These are phyloP conservation scores for Metschnikowia picachoensis DNA, from an alignment of 805 yeast genomes.

Conservation along the genomic window DNA sequence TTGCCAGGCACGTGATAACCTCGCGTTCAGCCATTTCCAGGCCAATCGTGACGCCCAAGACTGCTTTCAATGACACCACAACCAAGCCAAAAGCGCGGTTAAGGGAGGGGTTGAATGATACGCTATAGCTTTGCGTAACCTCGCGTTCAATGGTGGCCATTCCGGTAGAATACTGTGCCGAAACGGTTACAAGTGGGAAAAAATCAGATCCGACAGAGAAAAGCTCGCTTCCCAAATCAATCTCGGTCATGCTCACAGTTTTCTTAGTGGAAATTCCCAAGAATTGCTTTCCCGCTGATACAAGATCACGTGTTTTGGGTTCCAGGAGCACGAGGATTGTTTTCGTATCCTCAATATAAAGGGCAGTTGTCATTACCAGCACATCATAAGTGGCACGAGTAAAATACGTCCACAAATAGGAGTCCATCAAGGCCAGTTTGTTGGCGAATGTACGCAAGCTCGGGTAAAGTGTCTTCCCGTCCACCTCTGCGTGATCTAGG, in stretches of 20 bases:
- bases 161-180: slow-evolving; percentile 12
- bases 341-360: slow-evolving; percentile 11
- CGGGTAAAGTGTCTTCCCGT: slow-evolving; percentile 7
- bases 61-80: slow-evolving; percentile 3
- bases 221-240: slow-evolving; percentile 12
- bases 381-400: neutral
- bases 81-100: slow-evolving; percentile 6
- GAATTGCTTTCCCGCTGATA: slow-evolving; percentile 5
- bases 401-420: slow-evolving; percentile 13
- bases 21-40: slow-evolving; percentile 9
- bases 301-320: slow-evolving; percentile 1
- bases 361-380: slow-evolving; percentile 2
- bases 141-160: slow-evolving; percentile 10
- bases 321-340: slow-evolving; percentile 9
- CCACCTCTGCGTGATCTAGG: neutral
- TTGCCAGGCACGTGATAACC: slow-evolving; percentile 14
- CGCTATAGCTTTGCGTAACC: slow-evolving; percentile 1
- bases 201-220: slow-evolving; percentile 8
- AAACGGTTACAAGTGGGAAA: slow-evolving; percentile 13
- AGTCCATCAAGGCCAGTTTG: slow-evolving; percentile 6
- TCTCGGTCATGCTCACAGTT: slow-evolving; percentile 8
- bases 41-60: slow-evolving; percentile 5
- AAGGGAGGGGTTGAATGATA: slow-evolving; percentile 6
- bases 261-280: neutral
- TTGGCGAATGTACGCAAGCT: slow-evolving; percentile 7